Conservation (phyloP, 2,329 filamentous ascomycete genomes). For the Exophiala spinifera region DNA sequence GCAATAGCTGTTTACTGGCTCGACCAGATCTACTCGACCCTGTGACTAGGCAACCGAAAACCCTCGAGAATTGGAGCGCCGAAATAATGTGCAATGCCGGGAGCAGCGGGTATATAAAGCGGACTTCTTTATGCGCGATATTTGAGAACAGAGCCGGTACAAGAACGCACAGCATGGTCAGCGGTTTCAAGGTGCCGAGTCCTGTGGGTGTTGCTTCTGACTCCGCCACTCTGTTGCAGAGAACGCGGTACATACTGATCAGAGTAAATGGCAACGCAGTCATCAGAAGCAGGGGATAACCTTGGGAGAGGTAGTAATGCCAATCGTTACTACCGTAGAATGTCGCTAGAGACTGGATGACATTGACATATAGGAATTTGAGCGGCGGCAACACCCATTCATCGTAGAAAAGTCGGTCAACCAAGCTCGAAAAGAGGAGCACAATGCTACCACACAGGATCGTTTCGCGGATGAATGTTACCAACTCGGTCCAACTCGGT, state of each 20-base stretch:
- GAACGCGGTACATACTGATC: conserved; percentile 57
- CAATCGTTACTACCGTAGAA: conserved; percentile 90
- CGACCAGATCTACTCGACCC: conserved; percentile 33
- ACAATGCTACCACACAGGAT: conserved; percentile 60
- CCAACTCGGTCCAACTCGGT: conserved; percentile 11
- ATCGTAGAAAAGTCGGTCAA: conserved; percentile 77
- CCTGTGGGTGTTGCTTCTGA: conserved; percentile 15
- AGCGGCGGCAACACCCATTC: conserved; percentile 85
- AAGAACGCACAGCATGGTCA: conserved; percentile 58
- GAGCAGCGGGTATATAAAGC: conserved; percentile 91
- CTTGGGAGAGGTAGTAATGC: conserved; percentile 92
- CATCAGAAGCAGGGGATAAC: conserved; percentile 79
- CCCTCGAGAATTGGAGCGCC: conserved; percentile 58
- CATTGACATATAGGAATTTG: conserved; percentile 85
- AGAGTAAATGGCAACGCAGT: conserved; percentile 76
- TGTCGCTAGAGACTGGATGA: conserved; percentile 78
- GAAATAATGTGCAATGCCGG: conserved; percentile 81
- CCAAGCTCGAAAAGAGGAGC: conserved; percentile 60
- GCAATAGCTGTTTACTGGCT: conserved; percentile 51
- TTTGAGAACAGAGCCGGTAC: conserved; percentile 66
- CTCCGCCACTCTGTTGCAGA: conserved; percentile 22
- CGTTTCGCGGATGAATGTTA: conserved; percentile 57
- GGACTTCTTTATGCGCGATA: conserved; percentile 93
- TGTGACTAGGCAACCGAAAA: conserved; percentile 2
- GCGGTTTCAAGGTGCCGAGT: conserved; percentile 42